phyloP scores from a whole-genome alignment of 305 asterid genomes.

The Coffea humblotiana region DNA sequence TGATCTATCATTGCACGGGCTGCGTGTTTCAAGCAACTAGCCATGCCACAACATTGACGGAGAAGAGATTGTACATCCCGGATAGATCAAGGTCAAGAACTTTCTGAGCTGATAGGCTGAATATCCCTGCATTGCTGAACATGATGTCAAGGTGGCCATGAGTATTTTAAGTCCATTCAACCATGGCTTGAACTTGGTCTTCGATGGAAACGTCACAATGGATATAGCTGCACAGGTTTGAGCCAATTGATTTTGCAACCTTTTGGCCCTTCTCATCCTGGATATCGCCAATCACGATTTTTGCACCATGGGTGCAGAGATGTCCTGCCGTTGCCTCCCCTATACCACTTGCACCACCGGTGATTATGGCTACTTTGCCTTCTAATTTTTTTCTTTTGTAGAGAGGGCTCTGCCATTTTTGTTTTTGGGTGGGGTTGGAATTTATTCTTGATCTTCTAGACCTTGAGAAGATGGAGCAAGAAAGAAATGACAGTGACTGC shows the following conservation, averaged over 20 bases:
- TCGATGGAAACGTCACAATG: constrained; percentile 14
- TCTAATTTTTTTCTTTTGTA: constrained; percentile 24
- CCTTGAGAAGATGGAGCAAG: no score
- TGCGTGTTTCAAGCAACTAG: constrained; percentile 13
- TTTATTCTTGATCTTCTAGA: no score
- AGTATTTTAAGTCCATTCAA: not conserved
- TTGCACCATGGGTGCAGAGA: constrained; percentile 53
- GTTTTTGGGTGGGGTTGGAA: no score
- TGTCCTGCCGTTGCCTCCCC: constrained; percentile 63
- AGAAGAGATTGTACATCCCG: not conserved
- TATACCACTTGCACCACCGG: constrained; percentile 84
- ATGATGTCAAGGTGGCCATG: constrained; percentile 18
- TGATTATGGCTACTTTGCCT: constrained; percentile 71
- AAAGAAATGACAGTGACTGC: no score
- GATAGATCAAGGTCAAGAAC: not conserved
- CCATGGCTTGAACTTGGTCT: not conserved
- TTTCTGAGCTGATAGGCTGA: not conserved
- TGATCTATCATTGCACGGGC: constrained; percentile 19
- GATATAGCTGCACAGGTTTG: not conserved
- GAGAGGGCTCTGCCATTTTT: no score
- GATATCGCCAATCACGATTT: constrained; percentile 61
- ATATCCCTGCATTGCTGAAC: constrained; percentile 18
- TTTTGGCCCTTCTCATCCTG: constrained; percentile 30
- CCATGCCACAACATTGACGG: constrained; percentile 15
- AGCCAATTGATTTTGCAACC: constrained; percentile 11